These are phyloP conservation scores for Penicillium odoratum DNA, from an alignment of 495 filamentous ascomycete species.

Conservation along the genomic window DNA sequence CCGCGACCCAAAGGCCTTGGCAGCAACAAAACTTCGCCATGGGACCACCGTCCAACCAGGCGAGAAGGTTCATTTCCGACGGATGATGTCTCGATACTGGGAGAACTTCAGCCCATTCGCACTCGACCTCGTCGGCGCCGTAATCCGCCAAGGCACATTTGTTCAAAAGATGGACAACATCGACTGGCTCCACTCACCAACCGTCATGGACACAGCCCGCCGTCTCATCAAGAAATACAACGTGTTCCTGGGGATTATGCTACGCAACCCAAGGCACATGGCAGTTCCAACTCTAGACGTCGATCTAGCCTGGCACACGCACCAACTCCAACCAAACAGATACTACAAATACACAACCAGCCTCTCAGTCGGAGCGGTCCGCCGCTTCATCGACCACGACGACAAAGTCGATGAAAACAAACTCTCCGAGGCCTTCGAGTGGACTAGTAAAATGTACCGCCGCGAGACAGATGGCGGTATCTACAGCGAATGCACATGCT, in stretches of 20 bases:
- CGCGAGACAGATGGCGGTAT: conserved; percentile 55
- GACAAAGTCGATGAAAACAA: conserved; percentile 74
- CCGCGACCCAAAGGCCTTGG: conserved; percentile 10
- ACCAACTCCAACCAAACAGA: conserved; percentile 57
- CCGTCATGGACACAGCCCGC: conserved; percentile 60
- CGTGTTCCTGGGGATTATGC: conserved; percentile 68
- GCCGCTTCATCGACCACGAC: conserved; percentile 72
- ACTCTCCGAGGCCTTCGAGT: conserved; percentile 65
- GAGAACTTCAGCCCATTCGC: conserved; percentile 69
- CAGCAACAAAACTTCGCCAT: conserved; percentile 1
- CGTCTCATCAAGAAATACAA: conserved; percentile 68
- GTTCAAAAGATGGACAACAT: conserved; percentile 78
- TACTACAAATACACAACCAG: conserved; percentile 58
- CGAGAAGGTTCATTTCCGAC: conserved; percentile 55
- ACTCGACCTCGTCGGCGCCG: conserved; percentile 73
- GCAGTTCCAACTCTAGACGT: conserved; percentile 83
- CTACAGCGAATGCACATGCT: conserved; percentile 83
- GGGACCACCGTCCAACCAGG: neutral
- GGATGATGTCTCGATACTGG: conserved; percentile 83
- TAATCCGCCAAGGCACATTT: conserved; percentile 76
- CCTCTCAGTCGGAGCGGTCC: neutral
- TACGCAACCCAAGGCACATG: conserved; percentile 47
- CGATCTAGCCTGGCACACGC: conserved; percentile 75
- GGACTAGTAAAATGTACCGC: conserved; percentile 73
- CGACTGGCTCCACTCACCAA: conserved; percentile 72